Evolutionary conservation across 2,329 filamentous ascomycete species (phyloP).

Genomic region (Pseudogymnoascus sp.): DNA sequence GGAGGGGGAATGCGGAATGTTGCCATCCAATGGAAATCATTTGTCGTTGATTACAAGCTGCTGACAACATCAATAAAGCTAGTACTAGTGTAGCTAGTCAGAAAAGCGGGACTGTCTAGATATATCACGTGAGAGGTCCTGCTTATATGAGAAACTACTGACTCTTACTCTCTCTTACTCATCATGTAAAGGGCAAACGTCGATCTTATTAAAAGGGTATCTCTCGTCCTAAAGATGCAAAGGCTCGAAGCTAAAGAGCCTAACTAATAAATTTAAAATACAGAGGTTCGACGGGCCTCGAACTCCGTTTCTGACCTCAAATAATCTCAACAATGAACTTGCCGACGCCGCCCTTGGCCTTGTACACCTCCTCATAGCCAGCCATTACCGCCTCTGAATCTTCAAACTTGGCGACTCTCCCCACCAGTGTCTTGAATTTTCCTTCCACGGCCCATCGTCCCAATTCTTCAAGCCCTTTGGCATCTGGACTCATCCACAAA

Average conservation of each 20-base stretch:
- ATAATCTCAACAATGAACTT: constrained; percentile 32
- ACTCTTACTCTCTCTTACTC: neutral
- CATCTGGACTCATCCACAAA: constrained; percentile 30
- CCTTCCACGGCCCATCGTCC: constrained; percentile 25
- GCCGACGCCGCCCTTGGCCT: constrained; percentile 35
- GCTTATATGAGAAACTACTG: neutral
- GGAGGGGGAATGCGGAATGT: neutral
- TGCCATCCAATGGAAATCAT: neutral
- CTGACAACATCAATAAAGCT: neutral
- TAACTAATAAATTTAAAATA: neutral
- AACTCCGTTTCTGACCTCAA: neutral
- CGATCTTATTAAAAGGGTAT: neutral
- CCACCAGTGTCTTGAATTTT: constrained; percentile 31
- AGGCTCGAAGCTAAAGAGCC: neutral
- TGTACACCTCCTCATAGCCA: constrained; percentile 32
- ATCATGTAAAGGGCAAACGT: neutral
- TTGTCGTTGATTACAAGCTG: neutral
- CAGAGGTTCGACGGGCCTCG: neutral
- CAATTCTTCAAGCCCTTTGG: constrained; percentile 29
- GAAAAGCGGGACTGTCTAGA: neutral
- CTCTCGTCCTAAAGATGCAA: too few species aligned
- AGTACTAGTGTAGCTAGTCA: neutral
- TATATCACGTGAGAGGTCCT: neutral
- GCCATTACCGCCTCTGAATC: constrained; percentile 33
- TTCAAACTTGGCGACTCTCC: constrained; percentile 27